Base-by-base conservation (phyloP, 805 yeast genomes). In the Candida rishiriensis region DNA sequence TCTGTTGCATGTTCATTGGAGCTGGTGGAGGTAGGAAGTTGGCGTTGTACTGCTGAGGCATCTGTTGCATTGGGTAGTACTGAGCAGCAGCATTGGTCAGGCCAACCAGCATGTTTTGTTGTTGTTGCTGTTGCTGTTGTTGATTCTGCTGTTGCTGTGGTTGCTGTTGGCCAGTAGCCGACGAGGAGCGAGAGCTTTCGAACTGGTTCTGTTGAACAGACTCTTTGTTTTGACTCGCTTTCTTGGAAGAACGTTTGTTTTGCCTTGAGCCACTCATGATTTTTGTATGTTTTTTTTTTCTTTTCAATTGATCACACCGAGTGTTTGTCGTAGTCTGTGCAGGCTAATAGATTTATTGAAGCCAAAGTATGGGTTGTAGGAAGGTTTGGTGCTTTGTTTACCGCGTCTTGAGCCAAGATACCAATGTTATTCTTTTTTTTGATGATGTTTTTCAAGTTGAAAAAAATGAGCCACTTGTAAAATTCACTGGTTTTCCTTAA, bases 21-120 rank as follows among this genome's bases (percentile, higher is more conserved):
- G 41, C 49, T 38, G 60, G 59, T n/a, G 57, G 60, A 28, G 62
- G 62, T 36, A 56, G 33, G 42, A 50, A 56, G 29, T 49, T 49
- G 33, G 51, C 42, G 29, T 47, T 49, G 21, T 55, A 56, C 33
- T 56, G 59, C 18, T 51, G 57, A 18, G 49, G 47, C 17, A 48
- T 38, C 30, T 44, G 52, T 33, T 50, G 50, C 10, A 48, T 29
- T 4, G 53, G 53, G 32, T 50, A 52, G 17, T 51, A 46, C 34
- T 55, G 56, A 26, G 50, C 46, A 16, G 49, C 49, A 13, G 43
- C 47, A 34, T 40, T 45, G 15, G 48, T 34, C 15, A 44, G 35
- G 13, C 46, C 43, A 26, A 46, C 47, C 14, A 44, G 33, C 5
- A 38, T 13, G 28, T 28, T 34, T 29, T 42, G 48, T 31, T 49